phyloP scores from a whole-genome alignment of 2,329 filamentous ascomycete genomes.

The Xylogone sp. region DNA sequence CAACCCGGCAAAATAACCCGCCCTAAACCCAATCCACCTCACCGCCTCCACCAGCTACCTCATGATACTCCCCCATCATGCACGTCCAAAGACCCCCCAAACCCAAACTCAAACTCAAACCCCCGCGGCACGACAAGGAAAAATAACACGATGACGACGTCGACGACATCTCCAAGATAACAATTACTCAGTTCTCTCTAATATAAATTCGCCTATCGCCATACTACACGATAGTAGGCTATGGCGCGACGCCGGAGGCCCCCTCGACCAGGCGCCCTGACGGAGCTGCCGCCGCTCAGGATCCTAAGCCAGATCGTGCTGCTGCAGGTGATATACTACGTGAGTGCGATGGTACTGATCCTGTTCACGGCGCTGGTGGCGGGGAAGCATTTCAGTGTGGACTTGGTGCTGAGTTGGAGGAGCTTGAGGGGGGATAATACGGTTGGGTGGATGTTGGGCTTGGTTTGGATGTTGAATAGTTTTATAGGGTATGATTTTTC shows the following conservation, averaged over 20 bases:
- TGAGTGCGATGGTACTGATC: conserved; percentile 56
- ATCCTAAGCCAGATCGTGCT: conserved; percentile 64
- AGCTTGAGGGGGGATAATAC: conserved; percentile 64
- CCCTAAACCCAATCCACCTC: conserved; percentile 1
- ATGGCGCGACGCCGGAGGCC: conserved; percentile 51
- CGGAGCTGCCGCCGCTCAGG: conserved; percentile 62
- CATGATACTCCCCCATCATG: neutral
- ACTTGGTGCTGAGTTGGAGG: conserved; percentile 60
- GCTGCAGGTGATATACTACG: conserved; percentile 63
- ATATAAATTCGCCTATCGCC: too few species aligned
- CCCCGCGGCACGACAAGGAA: too few species aligned
- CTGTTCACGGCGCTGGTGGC: conserved; percentile 65
- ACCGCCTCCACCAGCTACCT: neutral
- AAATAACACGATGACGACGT: neutral
- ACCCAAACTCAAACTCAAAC: too few species aligned
- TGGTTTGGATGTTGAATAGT: conserved; percentile 65
- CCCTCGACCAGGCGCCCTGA: conserved; percentile 61
- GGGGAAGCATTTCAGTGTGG: conserved; percentile 53
- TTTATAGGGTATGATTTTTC: conserved; percentile 53
- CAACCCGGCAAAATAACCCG: neutral
- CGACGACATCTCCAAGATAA: neutral
- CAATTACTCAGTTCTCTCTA: neutral
- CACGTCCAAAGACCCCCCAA: neutral
- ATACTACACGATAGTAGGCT: too few species aligned
- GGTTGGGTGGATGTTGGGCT: conserved; percentile 63